A percentile compares a stretch with the other conserved stretches of the same genome.
Conservation (phyloP, 257 asterid species). For the Solanum lignicaule region DNA sequence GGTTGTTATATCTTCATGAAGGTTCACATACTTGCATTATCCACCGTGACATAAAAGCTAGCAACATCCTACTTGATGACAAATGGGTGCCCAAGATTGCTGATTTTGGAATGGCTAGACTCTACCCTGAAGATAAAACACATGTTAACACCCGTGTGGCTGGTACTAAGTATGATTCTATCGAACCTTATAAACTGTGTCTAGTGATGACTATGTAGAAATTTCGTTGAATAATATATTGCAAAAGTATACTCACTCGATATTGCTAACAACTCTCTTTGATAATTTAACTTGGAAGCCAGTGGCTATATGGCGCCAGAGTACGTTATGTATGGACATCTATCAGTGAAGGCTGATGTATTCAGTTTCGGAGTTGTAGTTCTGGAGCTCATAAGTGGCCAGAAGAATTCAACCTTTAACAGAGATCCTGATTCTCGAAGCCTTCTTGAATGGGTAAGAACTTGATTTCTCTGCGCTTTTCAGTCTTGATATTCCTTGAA, state of each 20-base stretch:
- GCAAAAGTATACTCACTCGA: background rate
- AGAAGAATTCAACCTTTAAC: conserved; percentile 62
- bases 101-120: conserved; percentile 92
- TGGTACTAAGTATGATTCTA: conserved; percentile 73
- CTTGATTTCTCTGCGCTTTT: background rate
- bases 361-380: conserved; percentile 90
- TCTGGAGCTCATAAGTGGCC: conserved; percentile 88
- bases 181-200: background rate
- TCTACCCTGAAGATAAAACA: conserved; percentile 62
- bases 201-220: background rate
- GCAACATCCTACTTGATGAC: conserved; percentile 82
- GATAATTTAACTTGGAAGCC: conserved; percentile 19
- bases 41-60: conserved; percentile 89
- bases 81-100: conserved; percentile 92
- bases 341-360: conserved; percentile 75
- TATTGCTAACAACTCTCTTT: background rate
- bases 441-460: conserved; percentile 79
- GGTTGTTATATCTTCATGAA: conserved; percentile 82
- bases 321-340: conserved; percentile 66
- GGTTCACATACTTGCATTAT: conserved; percentile 69
- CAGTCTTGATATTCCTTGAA: background rate
- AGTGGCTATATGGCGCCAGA: conserved; percentile 99
- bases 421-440: conserved; percentile 51
- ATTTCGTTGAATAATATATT: background rate
- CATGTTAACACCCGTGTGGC: conserved; percentile 82